phyloP scores from a whole-genome alignment of 495 filamentous ascomycete species.

The Glarea lozoyensis region DNA sequence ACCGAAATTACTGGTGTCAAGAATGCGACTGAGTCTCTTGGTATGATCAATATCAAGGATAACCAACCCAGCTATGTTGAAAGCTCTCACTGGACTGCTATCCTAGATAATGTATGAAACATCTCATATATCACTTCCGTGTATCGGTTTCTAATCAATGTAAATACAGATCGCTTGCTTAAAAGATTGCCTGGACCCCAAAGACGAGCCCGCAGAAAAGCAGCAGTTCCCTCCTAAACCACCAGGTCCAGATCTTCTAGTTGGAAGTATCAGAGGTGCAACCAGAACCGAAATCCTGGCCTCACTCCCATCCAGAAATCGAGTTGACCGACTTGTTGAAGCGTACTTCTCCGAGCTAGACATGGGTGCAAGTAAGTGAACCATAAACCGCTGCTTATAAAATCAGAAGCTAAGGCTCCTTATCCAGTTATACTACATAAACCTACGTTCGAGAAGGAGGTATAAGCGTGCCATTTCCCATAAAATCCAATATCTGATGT shows the following conservation, averaged over 20 bases:
- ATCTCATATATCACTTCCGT: slow-evolving; percentile 21
- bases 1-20: slow-evolving; percentile 1
- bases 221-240: background rate
- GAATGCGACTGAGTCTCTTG: slow-evolving; percentile 16
- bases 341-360: slow-evolving; percentile 1
- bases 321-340: slow-evolving; percentile 23
- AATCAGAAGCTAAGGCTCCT: background rate
- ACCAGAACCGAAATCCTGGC: slow-evolving; percentile 31
- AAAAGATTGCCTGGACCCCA: slow-evolving; percentile 21
- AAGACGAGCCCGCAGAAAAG: slow-evolving; percentile 15
- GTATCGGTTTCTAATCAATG: slow-evolving; percentile 18
- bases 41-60: slow-evolving; percentile 28
- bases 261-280: slow-evolving; percentile 5
- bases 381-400: slow-evolving; percentile 28
- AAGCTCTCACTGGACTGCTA: slow-evolving; percentile 43
- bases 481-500: background rate
- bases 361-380: slow-evolving; percentile 27
- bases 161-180: slow-evolving; percentile 19
- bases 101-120: slow-evolving; percentile 35
- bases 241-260: slow-evolving; percentile 13
- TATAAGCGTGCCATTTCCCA: slow-evolving; percentile 5
- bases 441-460: slow-evolving; percentile 30
- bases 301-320: slow-evolving; percentile 27
- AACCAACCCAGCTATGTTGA: slow-evolving; percentile 35
- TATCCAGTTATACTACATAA: slow-evolving; percentile 27